Conservation (phyloP, 2,329 filamentous ascomycete species). For the Chaetomium sp. region DNA sequence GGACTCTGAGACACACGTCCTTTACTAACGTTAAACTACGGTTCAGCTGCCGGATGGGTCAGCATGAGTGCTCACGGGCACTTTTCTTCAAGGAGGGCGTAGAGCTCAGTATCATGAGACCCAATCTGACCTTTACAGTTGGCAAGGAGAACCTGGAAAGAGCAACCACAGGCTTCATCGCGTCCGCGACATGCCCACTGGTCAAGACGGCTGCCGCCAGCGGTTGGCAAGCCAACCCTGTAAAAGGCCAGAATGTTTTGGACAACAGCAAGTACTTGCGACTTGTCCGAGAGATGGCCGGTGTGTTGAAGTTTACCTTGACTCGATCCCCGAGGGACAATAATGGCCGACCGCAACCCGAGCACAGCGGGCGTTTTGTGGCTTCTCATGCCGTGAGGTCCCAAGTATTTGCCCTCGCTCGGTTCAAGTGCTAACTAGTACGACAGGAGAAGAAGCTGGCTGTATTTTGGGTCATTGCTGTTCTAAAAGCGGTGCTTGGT, state of each 20-base stretch:
- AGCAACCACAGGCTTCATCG: slow-evolving; percentile 27
- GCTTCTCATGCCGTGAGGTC: slow-evolving; percentile 13
- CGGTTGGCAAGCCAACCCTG: slow-evolving; percentile 23
- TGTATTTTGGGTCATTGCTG: slow-evolving; percentile 24
- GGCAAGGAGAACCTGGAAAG: slow-evolving; percentile 12
- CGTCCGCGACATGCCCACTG: neutral
- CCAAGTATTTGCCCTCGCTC: neutral
- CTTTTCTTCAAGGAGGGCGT: slow-evolving; percentile 12
- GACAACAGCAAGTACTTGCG: slow-evolving; percentile 25
- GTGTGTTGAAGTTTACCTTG: slow-evolving; percentile 18
- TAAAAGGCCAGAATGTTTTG: slow-evolving; percentile 6
- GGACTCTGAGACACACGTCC: too few species aligned
- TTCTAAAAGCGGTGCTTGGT: slow-evolving; percentile 12
- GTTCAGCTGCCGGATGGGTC: neutral
- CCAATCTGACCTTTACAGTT: neutral
- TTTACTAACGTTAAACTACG: neutral
- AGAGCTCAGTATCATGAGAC: neutral
- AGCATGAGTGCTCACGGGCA: neutral
- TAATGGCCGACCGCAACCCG: slow-evolving; percentile 3
- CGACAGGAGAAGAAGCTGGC: slow-evolving; percentile 30
- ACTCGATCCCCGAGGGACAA: slow-evolving; percentile 6
- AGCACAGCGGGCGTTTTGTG: slow-evolving; percentile 23
- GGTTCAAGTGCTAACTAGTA: neutral
- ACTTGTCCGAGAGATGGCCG: slow-evolving; percentile 17
- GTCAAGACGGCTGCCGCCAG: slow-evolving; percentile 27